phyloP scores from a whole-genome alignment of 225 moss, liverwort and hornwort genomes.

The Rhytidiadelphus loreus region DNA sequence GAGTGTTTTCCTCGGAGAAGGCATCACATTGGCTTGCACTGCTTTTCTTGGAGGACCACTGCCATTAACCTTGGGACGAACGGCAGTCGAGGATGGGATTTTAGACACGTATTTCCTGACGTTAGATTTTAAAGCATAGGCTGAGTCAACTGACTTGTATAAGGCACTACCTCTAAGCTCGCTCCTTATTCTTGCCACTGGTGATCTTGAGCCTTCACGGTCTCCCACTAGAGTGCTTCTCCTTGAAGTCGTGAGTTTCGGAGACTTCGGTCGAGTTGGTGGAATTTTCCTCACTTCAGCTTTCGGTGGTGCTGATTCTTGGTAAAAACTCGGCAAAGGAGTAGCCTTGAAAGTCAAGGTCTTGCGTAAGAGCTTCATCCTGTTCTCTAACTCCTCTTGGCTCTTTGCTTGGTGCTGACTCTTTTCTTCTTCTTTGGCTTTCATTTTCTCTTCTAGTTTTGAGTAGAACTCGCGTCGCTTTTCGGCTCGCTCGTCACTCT shows the following conservation, averaged over 20 bases:
- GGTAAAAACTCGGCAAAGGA: constrained; percentile 84
- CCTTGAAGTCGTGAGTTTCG: constrained; percentile 71
- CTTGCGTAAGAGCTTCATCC: constrained; percentile 83
- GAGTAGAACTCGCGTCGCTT: constrained; percentile 83
- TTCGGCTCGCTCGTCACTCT: constrained; percentile 80
- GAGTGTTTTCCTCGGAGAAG: constrained; percentile 10
- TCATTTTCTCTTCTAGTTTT: constrained; percentile 76
- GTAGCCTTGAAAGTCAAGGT: constrained; percentile 86
- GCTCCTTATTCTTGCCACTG: constrained; percentile 39
- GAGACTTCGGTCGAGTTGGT: constrained; percentile 74
- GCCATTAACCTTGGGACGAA: constrained; percentile 36
- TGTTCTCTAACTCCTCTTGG: constrained; percentile 81
- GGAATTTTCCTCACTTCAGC: constrained; percentile 84
- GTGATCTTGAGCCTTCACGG: constrained; percentile 33
- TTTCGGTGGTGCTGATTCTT: constrained; percentile 74
- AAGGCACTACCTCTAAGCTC: constrained; percentile 40
- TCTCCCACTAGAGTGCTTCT: constrained; percentile 62
- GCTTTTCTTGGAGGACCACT: constrained; percentile 9
- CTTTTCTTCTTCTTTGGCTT: constrained; percentile 84
- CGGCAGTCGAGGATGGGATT: constrained; percentile 1
- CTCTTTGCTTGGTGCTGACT: constrained; percentile 78
- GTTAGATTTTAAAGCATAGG: constrained; percentile 22
- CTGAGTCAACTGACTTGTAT: constrained; percentile 20
- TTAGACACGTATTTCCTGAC: constrained; percentile 17
- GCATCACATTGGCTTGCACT: background rate